phyloP scores from a whole-genome alignment of 495 filamentous ascomycete genomes.

The Xylaria sp. region DNA sequence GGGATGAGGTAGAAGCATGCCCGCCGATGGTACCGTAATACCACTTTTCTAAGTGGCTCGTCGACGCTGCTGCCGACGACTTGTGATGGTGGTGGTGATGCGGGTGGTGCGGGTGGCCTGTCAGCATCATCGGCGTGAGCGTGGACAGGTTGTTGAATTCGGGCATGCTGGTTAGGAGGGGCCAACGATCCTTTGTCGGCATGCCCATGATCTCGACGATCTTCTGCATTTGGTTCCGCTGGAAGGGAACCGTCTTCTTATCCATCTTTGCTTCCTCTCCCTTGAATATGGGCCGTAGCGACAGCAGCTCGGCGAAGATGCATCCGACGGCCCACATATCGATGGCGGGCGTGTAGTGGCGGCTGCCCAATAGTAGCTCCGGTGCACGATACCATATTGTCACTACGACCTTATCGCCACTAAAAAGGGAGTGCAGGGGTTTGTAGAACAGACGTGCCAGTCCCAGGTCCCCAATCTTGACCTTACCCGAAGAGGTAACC shows the following conservation, averaged over 20 bases:
- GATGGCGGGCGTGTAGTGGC: slow-evolving; percentile 95
- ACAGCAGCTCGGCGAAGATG: slow-evolving; percentile 94
- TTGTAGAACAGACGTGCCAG: slow-evolving; percentile 93
- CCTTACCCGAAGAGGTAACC: slow-evolving; percentile 87
- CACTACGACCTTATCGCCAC: slow-evolving; percentile 96
- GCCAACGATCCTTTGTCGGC: slow-evolving; percentile 90
- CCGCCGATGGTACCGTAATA: slow-evolving; percentile 61
- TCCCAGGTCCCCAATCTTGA: slow-evolving; percentile 93
- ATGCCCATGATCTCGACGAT: slow-evolving; percentile 95
- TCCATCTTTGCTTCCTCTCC: slow-evolving; percentile 99
- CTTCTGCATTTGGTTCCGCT: slow-evolving; percentile 98
- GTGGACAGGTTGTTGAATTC: slow-evolving; percentile 80
- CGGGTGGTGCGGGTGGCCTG: slow-evolving; percentile 49
- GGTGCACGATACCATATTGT: slow-evolving; percentile 99
- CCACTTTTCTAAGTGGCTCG: slow-evolving; percentile 62
- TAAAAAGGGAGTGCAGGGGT: slow-evolving; percentile 87
- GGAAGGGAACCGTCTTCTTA: slow-evolving; percentile 96
- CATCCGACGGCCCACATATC: slow-evolving; percentile 98
- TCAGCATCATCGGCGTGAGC: slow-evolving; percentile 57
- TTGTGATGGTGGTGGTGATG: slow-evolving; percentile 50
- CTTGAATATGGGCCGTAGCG: slow-evolving; percentile 94
- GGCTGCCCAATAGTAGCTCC: slow-evolving; percentile 86
- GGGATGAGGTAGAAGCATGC: slow-evolving; percentile 52
- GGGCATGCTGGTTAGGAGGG: slow-evolving; percentile 76
- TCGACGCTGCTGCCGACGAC: slow-evolving; percentile 46